Evolutionary conservation across 2,329 filamentous ascomycete genomes (phyloP).

Genomic region (Hypoxylon sp.): DNA sequence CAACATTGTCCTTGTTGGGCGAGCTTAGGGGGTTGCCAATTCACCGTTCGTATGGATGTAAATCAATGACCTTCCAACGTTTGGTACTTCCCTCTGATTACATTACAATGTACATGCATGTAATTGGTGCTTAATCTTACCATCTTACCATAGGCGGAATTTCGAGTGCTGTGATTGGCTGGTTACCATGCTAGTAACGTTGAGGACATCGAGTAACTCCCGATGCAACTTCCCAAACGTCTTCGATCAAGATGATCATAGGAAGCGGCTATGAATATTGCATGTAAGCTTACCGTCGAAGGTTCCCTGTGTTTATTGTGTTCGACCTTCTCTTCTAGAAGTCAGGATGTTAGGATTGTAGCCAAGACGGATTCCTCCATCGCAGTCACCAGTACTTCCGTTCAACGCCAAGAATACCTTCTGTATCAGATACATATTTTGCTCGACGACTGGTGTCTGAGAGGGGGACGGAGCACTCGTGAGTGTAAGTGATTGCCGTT

Average conservation of each 20-base stretch:
- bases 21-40: slow-evolving; percentile 15
- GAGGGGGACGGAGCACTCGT: slow-evolving; percentile 25
- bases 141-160: slow-evolving; percentile 18
- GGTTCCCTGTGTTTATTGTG: not conserved
- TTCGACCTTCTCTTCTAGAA: slow-evolving; percentile 39
- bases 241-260: not conserved
- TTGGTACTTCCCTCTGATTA: slow-evolving; percentile 4
- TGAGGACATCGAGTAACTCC: not conserved
- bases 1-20: slow-evolving; percentile 8
- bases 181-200: slow-evolving; percentile 12
- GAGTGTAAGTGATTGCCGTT: slow-evolving; percentile 39
- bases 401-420: slow-evolving; percentile 37
- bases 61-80: slow-evolving; percentile 3
- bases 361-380: slow-evolving; percentile 22
- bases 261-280: slow-evolving; percentile 17
- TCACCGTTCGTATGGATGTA: slow-evolving; percentile 1
- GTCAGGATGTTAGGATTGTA: slow-evolving; percentile 12
- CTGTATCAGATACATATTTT: slow-evolving; percentile 30
- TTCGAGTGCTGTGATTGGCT: slow-evolving; percentile 22
- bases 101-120: slow-evolving; percentile 12
- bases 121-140: slow-evolving; percentile 24
- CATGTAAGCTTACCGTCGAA: slow-evolving; percentile 25
- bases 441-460: slow-evolving; percentile 23
- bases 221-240: slow-evolving; percentile 5
- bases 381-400: slow-evolving; percentile 25